Conservation (phyloP, 305 asterid species). For the Rubia balearica region DNA sequence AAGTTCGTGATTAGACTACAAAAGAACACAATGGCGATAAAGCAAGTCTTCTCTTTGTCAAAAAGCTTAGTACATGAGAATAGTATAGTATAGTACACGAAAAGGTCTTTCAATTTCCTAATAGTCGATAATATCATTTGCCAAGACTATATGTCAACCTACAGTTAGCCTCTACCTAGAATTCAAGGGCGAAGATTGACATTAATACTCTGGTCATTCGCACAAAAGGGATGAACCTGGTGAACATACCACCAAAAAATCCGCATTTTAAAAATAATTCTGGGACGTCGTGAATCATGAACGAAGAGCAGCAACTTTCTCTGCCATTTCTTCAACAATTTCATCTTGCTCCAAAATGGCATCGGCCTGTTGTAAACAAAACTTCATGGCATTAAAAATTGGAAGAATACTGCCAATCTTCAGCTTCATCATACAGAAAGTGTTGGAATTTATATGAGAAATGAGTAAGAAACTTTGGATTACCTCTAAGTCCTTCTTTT, state of each 20-base stretch:
- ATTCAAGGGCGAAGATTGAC: background rate
- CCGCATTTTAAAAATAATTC: background rate
- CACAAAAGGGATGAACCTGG: conserved; percentile 4
- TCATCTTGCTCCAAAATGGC: conserved; percentile 53
- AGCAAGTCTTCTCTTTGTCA: background rate
- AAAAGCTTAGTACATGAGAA: background rate
- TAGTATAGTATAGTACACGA: background rate
- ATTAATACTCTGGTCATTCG: conserved; percentile 5
- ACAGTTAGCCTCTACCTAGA: conserved; percentile 25
- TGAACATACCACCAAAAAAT: conserved; percentile 5
- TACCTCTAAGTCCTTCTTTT: conserved; percentile 60
- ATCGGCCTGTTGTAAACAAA: conserved; percentile 42
- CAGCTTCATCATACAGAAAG: background rate
- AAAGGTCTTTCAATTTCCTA: conserved; percentile 12
- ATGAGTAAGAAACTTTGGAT: background rate
- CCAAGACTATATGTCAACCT: conserved; percentile 4
- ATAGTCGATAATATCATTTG: conserved; percentile 1
- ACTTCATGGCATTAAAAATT: background rate
- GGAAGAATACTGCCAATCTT: background rate
- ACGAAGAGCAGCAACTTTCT: conserved; percentile 53
- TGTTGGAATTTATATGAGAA: background rate
- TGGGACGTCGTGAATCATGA: conserved; percentile 29
- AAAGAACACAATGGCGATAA: background rate
- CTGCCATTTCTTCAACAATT: conserved; percentile 56
- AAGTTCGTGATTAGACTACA: background rate